Percentiles rank a stretch among this genome's conserved stretches.
Conservation (phyloP, 192 early-diverging fungal genomes). For the Backusella sp. region DNA sequence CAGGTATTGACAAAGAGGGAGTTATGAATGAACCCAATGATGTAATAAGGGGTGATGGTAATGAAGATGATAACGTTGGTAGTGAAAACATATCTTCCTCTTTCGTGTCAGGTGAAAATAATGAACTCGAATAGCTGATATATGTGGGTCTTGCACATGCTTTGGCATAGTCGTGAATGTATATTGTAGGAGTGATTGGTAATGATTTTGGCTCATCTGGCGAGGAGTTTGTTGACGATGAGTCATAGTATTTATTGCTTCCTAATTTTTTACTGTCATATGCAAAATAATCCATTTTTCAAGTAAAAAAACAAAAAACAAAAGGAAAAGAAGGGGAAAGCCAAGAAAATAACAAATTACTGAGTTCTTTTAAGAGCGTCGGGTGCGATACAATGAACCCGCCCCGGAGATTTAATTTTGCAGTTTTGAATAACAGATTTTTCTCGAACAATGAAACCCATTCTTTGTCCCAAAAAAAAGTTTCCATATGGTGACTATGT, state of each 20-base stretch:
- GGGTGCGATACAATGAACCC: neutral
- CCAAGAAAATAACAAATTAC: neutral
- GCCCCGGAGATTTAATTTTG: neutral
- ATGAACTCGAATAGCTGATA: constrained; percentile 6
- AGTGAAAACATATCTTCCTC: neutral
- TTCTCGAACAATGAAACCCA: neutral
- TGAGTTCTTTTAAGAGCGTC: neutral
- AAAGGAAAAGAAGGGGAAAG: neutral
- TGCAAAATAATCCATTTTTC: constrained; percentile 24
- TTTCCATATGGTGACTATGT: neutral
- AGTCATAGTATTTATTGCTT: neutral
- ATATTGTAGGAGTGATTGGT: constrained; percentile 12
- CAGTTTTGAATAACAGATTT: neutral
- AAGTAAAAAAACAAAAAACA: neutral
- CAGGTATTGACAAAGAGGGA: constrained; percentile 13
- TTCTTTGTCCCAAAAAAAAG: neutral
- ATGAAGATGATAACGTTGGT: constrained; percentile 3
- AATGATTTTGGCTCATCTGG: neutral
- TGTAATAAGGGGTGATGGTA: constrained; percentile 12
- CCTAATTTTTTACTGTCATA: neutral
- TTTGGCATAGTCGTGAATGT: neutral
- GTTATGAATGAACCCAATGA: neutral
- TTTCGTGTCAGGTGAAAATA: neutral
- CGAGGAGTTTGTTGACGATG: neutral
- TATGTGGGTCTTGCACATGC: neutral